Conservation (phyloP, 345 rosid species). For the Populus alba region DNA sequence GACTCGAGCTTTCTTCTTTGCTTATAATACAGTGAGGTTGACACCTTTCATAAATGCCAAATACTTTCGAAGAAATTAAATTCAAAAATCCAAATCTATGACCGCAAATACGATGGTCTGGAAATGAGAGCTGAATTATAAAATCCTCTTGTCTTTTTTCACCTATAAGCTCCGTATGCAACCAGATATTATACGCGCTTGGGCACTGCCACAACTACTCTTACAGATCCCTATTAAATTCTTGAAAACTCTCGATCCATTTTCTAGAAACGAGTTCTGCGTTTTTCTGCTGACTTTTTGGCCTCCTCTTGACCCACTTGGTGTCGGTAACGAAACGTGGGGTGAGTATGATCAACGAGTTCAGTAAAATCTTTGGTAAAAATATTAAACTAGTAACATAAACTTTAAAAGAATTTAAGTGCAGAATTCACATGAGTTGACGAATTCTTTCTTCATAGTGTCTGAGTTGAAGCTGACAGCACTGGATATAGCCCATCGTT, state of each 20-base stretch:
- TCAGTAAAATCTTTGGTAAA: neutral
- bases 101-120: neutral
- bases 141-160: neutral
- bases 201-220: neutral
- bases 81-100: neutral
- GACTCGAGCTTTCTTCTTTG: neutral
- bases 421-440: neutral
- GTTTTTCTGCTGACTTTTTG: slow-evolving; percentile 6
- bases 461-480: neutral
- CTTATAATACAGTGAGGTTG: neutral
- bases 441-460: neutral
- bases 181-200: neutral
- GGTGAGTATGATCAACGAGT: neutral
- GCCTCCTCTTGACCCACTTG: neutral
- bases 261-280: neutral
- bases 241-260: neutral
- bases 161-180: neutral
- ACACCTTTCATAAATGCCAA: neutral
- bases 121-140: neutral
- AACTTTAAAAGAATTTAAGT: neutral
- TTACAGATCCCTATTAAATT: neutral
- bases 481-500: neutral
- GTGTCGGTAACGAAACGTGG: neutral
- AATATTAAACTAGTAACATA: neutral
- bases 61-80: no score